Base-by-base conservation (phyloP, 306 rosid species). In the Malus sieversii region DNA sequence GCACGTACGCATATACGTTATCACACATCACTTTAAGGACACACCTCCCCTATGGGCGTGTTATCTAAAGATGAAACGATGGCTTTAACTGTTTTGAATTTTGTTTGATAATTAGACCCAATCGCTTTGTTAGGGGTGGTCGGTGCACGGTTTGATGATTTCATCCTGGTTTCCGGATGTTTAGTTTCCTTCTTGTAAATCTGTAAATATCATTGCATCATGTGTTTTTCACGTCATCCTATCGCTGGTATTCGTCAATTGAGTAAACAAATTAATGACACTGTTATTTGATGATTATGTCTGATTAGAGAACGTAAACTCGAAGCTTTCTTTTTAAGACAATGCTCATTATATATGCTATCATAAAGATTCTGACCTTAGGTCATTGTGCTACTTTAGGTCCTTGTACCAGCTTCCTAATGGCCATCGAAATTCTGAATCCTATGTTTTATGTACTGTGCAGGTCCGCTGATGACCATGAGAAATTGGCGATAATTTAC, bases 401-500 rank as follows among this genome's bases (percentile, higher is more conserved):
- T 60, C 40, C 68, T 33, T 25, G 59, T 25, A 38, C 44, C 10
- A 22, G 71, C 74, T 57, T 60, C 57, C 6, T 23, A 61, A 30
- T 15, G 33, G 11, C 66, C 32, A 67, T 76, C 29, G n/a, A 14
- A 42, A 61, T 74, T 71, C 66, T 71, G 73, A 82, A 69, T 52
- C 73, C 58, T 20, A 53, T 75, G 77, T 72, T 75, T 42, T 25
- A 66, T 27, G 13, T 73, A 19, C 42, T 86, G 66, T 82, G 68
- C 85, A 95, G 97, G 85, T 42, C 80, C 55, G 5, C 90, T 16
- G 91, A 87, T 16, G 98, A 95, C 72, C 92, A 81, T 33, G 86
- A 78, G 75, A 95, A 92, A 74, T 46, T 75, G 27, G 97, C 98
- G 22, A 75, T 73, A 38, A 25, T 71, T 32, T 95, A 65, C 93